Evolutionary conservation across 192 early-diverging fungal genomes (phyloP), one percentile per base, ranked within the genome.

Genomic region (Chytriomyces hyalinus): DNA sequence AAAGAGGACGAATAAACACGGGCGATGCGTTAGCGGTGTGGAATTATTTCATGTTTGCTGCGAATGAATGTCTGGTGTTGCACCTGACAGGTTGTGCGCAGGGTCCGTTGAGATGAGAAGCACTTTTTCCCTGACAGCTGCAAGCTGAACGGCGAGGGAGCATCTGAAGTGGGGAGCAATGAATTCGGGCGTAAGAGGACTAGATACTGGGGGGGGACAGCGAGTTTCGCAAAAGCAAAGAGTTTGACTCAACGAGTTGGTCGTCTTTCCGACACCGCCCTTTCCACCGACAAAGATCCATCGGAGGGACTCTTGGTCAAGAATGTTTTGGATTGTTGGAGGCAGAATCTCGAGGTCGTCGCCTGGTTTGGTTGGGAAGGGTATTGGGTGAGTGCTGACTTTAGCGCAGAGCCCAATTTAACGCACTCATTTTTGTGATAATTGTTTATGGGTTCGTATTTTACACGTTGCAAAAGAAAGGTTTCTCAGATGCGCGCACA

Each of bases 241-340:
- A 59, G 47, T 0, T 36, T 36, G 36, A 36, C 36, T 36, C 36
- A 28, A 75, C 73, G 73, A 75, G 64, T 75, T 91, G 3, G 91
- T 92, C n/a, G 92, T 93, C 76, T 94, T 97, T 84, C 97, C 97
- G 67, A 99, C 97, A 82, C 97, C 97, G 66, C 97, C 97, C 84
- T 99, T 99, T 74, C 98, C 98, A 77, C 98, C 98, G 62, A 98
- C 95, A 88, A 99, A 99, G 75, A 99, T 94, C 97, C 97, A 99
- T 64, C 95, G 92, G 43, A 99, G 89, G 44, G 95, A 96, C 47
- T 92, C 88, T 84, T 99, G 98, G 84, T 98, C 98, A 49, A 99
- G 84, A 53, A 99, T 92, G 82, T 99, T 99, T 84, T 96, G 92
- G 46, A 99, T 90, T 6, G 95, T 90, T 51, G 93, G 93, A 26